Evolutionary conservation across 768 basidiomycete species (phyloP), one percentile per base, ranked within the genome.

Genomic region (Astraeus odoratus): DNA sequence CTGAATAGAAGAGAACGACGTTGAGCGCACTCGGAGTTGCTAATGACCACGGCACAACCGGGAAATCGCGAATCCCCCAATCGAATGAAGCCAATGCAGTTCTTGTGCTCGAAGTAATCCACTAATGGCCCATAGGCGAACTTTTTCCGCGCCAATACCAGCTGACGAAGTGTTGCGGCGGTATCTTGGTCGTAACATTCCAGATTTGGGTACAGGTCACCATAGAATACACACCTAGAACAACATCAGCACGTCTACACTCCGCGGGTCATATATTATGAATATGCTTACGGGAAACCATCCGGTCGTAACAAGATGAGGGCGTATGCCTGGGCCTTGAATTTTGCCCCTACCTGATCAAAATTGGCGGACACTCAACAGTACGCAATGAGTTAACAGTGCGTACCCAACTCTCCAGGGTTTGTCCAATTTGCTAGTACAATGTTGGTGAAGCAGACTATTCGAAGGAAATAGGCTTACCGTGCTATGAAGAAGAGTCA

Each of bases 281-380:
- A 25, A 26, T 15, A 6, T 4, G 70, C 86, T 60, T 56, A 90
- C 87, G 88, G 88, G 53, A 85, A 74, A 23, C 88, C 88, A 33
- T 71, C 63, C 30, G 70, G 67, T 49, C 84, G 79, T 38, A 92
- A 70, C 44, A 92, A 70, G 54, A 88, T 86, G 30, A 92, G 60
- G 1, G 89, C 78, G 58, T 92, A 91, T 1, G 89, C 87, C 53
- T 90, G 87, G 25, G 78, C 63, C 61, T 90, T 91, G 70, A 91
- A 90, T 53, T 73, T 72, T 23, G 61, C 63, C 31, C 67, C 74
- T 27, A 91, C 86, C 87, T 90, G 49, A 34, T 35, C 24, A 27
- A 41, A 26, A 18, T 19, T 10, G 41, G 44, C 29, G 13, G 10
- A 23, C 25, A 20, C 13, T 30, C 33, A 9, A 29, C 30, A 42